Conservation (phyloP, 1,284 basidiomycete species). For the Cryptococcus depauperatus region DNA sequence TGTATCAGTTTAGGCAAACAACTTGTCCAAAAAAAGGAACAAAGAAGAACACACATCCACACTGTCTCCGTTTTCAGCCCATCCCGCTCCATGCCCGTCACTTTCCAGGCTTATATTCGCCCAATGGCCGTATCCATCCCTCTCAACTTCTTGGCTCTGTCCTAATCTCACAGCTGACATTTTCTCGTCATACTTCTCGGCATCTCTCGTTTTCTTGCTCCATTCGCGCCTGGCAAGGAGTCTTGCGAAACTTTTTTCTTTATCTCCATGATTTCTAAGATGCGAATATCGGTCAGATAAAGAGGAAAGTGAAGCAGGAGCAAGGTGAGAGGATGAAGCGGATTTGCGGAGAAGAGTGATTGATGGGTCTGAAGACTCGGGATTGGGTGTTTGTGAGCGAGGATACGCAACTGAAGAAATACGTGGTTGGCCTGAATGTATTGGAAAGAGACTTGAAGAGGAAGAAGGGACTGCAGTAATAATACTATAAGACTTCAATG, state of each 20-base stretch:
- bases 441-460: neutral
- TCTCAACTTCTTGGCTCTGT: slow-evolving; percentile 31
- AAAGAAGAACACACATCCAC: no score
- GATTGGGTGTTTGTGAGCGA: slow-evolving; percentile 4
- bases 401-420: slow-evolving; percentile 5
- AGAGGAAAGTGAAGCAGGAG: neutral
- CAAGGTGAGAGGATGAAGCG: slow-evolving; percentile 7
- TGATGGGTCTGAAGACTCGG: neutral
- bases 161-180: slow-evolving; percentile 16
- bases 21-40: no score
- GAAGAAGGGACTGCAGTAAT: slow-evolving; percentile 1
- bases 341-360: slow-evolving; percentile 3
- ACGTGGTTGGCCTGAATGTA: slow-evolving; percentile 7
- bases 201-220: slow-evolving; percentile 9
- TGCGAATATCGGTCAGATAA: no score
- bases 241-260: slow-evolving; percentile 30
- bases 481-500: slow-evolving; percentile 34
- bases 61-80: slow-evolving; percentile 22
- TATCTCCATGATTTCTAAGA: no score
- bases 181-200: slow-evolving; percentile 7
- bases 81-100: slow-evolving; percentile 28
- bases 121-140: slow-evolving; percentile 36
- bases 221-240: slow-evolving; percentile 22
- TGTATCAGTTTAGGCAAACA: no score
- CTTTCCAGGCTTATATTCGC: slow-evolving; percentile 16